Evolutionary conservation across 805 yeast species (phyloP).

Genomic region (Candida hispaniensis): DNA sequence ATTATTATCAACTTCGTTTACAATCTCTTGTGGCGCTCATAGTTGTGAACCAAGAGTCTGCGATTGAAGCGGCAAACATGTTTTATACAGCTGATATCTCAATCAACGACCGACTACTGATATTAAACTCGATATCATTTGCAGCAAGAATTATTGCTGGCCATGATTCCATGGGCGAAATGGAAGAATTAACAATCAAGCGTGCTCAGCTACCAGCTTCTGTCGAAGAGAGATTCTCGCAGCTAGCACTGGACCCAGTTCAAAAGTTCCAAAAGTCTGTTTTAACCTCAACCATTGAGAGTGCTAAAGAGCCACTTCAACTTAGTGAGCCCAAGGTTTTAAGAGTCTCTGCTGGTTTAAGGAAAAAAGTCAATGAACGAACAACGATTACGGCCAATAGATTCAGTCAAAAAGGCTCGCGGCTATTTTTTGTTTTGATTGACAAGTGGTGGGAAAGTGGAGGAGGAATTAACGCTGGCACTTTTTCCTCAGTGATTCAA

Average conservation of each 20-base stretch:
- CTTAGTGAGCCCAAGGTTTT: slow-evolving; percentile 25
- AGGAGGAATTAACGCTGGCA: slow-evolving; percentile 39
- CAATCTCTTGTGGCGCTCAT: slow-evolving; percentile 55
- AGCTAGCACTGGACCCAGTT: slow-evolving; percentile 20
- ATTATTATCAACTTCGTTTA: slow-evolving; percentile 58
- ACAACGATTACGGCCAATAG: slow-evolving; percentile 26
- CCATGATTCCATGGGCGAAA: slow-evolving; percentile 39
- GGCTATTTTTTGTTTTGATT: slow-evolving; percentile 46
- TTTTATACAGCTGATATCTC: slow-evolving; percentile 68
- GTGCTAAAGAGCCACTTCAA: slow-evolving; percentile 20
- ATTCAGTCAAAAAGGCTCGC: slow-evolving; percentile 37
- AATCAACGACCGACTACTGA: slow-evolving; percentile 59
- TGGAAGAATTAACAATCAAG: slow-evolving; percentile 33
- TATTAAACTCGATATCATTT: slow-evolving; percentile 58
- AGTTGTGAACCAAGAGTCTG: slow-evolving; percentile 40
- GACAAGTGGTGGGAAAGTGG: slow-evolving; percentile 38
- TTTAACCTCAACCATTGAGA: slow-evolving; percentile 20
- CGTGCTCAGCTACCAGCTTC: slow-evolving; percentile 39
- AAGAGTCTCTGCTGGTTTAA: slow-evolving; percentile 25
- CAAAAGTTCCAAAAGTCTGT: slow-evolving; percentile 22
- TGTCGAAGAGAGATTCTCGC: slow-evolving; percentile 35
- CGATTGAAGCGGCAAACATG: slow-evolving; percentile 31
- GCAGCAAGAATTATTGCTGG: slow-evolving; percentile 68
- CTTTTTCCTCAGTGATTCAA: slow-evolving; percentile 42
- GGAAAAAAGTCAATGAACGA: slow-evolving; percentile 17